phyloP scores from a whole-genome alignment of 257 asterid genomes.

The Sherardia arvensis region DNA sequence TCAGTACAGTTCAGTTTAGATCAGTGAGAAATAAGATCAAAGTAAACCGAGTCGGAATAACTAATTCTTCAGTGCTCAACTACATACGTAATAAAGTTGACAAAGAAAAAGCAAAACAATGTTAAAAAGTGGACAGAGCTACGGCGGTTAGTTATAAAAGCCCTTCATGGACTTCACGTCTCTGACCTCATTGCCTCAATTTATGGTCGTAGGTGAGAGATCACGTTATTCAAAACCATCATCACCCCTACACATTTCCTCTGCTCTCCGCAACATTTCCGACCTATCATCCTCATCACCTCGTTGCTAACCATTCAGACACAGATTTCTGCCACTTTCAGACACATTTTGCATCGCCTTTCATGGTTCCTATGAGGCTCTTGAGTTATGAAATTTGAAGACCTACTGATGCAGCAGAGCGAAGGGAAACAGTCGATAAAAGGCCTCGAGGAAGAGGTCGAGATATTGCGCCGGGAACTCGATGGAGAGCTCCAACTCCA shows the following conservation, averaged over 20 bases:
- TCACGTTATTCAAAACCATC: conserved; percentile 18
- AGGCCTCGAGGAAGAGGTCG: conserved; percentile 58
- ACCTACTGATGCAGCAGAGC: conserved; percentile 66
- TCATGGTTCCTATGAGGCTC: conserved; percentile 3
- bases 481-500: conserved; percentile 61
- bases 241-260: background rate
- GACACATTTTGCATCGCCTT: background rate
- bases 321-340: conserved; percentile 3
- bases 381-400: conserved; percentile 75
- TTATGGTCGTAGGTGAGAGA: conserved; percentile 15
- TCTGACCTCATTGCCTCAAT: conserved; percentile 17
- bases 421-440: conserved; percentile 38
- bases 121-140: background rate
- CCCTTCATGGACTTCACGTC: conserved; percentile 33
- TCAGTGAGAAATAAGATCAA: too few relatives aligned
- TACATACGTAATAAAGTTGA: background rate
- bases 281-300: background rate
- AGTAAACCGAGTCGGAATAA: too few relatives aligned
- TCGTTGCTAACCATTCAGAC: too few relatives aligned
- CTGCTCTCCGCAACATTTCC: background rate
- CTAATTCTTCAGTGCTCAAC: background rate
- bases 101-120: background rate
- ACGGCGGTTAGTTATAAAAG: conserved; percentile 8
- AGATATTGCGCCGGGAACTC: conserved; percentile 49
- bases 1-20: too few relatives aligned